Conservation (phyloP, 257 asterid species). For the Solanum corneliomulleri region DNA sequence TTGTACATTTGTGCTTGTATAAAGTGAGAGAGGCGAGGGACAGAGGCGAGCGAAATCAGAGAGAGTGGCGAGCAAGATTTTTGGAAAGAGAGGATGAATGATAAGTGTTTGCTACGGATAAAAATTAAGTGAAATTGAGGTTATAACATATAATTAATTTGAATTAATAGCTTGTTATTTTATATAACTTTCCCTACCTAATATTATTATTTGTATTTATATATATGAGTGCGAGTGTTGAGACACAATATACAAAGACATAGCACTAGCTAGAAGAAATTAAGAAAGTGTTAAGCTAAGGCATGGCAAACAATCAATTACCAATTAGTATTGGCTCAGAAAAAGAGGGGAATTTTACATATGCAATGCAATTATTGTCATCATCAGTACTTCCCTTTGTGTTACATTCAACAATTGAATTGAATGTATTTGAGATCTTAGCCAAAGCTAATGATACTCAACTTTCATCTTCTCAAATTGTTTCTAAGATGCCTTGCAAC, state of each 20-base stretch:
- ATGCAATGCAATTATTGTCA: constrained; percentile 10
- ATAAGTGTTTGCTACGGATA: too few relatives aligned
- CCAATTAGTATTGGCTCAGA: neutral
- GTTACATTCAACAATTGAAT: constrained; percentile 10
- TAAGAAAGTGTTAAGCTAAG: neutral
- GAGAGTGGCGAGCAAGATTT: too few relatives aligned
- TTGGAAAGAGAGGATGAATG: too few relatives aligned
- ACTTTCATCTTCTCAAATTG: constrained; percentile 18
- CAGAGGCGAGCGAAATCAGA: too few relatives aligned
- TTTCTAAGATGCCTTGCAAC: neutral
- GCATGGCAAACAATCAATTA: neutral
- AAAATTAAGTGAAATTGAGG: too few relatives aligned
- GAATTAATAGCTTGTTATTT: too few relatives aligned
- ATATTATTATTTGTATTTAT: neutral
- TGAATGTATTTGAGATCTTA: constrained; percentile 22
- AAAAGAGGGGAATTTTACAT: constrained; percentile 1
- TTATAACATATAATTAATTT: too few relatives aligned
- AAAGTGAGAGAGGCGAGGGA: too few relatives aligned
- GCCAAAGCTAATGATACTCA: constrained; percentile 4
- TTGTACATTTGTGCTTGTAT: too few relatives aligned
- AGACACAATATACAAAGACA: too few relatives aligned
- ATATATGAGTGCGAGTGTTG: neutral
- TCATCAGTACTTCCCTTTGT: constrained; percentile 11
- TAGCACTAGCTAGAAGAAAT: neutral
- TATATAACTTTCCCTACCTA: neutral